Conservation (phyloP, 176 grass and related monocot genomes). For the Zizania latifolia region DNA sequence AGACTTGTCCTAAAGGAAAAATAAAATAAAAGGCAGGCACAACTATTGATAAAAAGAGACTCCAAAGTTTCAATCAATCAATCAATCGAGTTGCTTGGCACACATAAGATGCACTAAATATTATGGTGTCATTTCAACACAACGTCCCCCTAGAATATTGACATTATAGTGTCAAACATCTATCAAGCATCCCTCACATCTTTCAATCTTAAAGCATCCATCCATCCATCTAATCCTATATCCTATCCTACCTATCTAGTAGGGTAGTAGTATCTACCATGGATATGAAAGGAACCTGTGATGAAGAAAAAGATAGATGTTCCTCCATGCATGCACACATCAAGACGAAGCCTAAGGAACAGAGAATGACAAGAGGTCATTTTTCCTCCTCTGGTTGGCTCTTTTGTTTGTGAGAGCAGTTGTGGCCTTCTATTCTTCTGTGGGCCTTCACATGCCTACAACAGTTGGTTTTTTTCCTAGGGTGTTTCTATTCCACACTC, state of each 20-base stretch:
- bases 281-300: conserved; percentile 20
- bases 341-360: conserved; percentile 46
- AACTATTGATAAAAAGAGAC: conserved; percentile 29
- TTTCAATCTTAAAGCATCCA: no score
- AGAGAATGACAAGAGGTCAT: conserved; percentile 88
- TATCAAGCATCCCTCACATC: conserved; percentile 50
- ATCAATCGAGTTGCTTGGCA: conserved; percentile 16
- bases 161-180: conserved; percentile 43
- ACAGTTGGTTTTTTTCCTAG: no score
- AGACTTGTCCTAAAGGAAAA: conserved; percentile 4
- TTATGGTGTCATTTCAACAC: conserved; percentile 47
- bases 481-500: no score
- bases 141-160: neutral
- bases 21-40: neutral
- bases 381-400: conserved; percentile 43
- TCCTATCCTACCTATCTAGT: conserved; percentile 25
- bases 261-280: neutral
- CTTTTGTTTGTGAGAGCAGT: conserved; percentile 32
- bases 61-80: conserved; percentile 37
- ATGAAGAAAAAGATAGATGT: neutral
- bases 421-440: conserved; percentile 35
- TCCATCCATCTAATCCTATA: conserved; percentile 35
- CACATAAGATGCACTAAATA: conserved; percentile 30
- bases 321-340: conserved; percentile 34
- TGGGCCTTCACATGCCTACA: conserved; percentile 56